A percentile compares a stretch with the other conserved stretches of the same genome.
These are phyloP conservation scores for Papilionanthe hybrid DNA, from an alignment of 116 monocot genomes.

Conservation along the genomic window DNA sequence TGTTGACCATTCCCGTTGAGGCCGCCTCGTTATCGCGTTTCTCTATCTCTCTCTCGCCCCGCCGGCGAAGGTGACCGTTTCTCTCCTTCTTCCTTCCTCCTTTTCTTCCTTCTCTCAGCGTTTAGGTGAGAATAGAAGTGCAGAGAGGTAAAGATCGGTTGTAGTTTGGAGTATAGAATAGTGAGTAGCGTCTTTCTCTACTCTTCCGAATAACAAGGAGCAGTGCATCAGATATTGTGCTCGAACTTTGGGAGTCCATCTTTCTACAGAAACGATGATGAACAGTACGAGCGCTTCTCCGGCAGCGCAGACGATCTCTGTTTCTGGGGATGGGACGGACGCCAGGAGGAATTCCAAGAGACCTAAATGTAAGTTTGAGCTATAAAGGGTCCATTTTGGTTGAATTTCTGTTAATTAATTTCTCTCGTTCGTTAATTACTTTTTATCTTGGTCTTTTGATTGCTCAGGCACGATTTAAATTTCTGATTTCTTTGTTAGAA, in stretches of 20 bases:
- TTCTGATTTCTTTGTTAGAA: neutral
- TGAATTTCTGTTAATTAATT: neutral
- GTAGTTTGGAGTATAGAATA: neutral
- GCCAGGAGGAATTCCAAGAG: conserved; percentile 26
- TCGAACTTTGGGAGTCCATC: neutral
- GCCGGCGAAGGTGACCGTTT: neutral
- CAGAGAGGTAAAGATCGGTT: neutral
- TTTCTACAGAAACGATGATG: conserved; percentile 1
- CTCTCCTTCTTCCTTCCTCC: neutral
- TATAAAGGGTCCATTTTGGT: neutral
- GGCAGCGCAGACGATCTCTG: conserved; percentile 9
- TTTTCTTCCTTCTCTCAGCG: neutral
- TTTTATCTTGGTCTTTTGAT: neutral
- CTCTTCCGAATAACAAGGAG: neutral
- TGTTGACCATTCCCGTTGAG: no score
- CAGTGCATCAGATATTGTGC: neutral
- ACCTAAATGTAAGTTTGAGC: conserved; percentile 21
- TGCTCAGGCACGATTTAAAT: neutral
- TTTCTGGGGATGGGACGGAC: conserved; percentile 9
- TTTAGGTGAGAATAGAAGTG: neutral
- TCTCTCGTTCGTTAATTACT: neutral
- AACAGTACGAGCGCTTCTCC: conserved; percentile 3
- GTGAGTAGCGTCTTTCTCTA: neutral
- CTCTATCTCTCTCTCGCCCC: no score
- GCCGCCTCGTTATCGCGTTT: no score